phyloP scores from a whole-genome alignment of 768 basidiomycete species.

The Lenzites betulinus region DNA sequence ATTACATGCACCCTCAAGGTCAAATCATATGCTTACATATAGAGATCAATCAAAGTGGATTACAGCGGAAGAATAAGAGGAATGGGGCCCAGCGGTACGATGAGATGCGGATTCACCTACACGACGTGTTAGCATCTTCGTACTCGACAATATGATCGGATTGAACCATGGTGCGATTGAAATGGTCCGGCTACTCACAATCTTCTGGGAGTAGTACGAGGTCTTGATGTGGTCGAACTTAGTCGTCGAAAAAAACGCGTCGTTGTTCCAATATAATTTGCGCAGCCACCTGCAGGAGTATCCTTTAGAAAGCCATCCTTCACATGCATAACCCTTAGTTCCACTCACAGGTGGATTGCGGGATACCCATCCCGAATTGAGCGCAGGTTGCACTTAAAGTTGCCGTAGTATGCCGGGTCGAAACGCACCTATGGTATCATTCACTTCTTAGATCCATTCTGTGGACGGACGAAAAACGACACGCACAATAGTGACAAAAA shows the following conservation, averaged over 20 bases:
- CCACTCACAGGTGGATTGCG: neutral
- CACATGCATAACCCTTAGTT: no score
- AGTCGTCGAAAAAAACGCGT: conserved; percentile 85
- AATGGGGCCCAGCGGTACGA: conserved; percentile 76
- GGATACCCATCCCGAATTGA: conserved; percentile 80
- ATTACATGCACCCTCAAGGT: no score
- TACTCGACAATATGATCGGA: no score
- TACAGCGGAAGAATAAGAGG: conserved; percentile 67
- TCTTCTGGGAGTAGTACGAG: conserved; percentile 61
- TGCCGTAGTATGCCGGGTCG: conserved; percentile 86
- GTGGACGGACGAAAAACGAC: no score
- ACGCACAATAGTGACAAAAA: conserved; percentile 94
- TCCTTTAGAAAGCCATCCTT: no score
- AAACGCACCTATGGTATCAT: no score
- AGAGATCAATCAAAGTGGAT: neutral
- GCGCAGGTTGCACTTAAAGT: conserved; percentile 93
- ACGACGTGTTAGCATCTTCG: no score
- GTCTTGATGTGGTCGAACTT: conserved; percentile 89
- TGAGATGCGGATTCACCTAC: conserved; percentile 68
- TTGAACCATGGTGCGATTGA: neutral
- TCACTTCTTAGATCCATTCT: no score
- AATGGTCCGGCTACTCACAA: conserved; percentile 33
- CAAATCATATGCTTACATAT: no score
- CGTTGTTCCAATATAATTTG: conserved; percentile 90
- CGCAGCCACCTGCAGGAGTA: conserved; percentile 59